phyloP scores from a whole-genome alignment of 768 basidiomycete species.

The Clavulina sp. region DNA sequence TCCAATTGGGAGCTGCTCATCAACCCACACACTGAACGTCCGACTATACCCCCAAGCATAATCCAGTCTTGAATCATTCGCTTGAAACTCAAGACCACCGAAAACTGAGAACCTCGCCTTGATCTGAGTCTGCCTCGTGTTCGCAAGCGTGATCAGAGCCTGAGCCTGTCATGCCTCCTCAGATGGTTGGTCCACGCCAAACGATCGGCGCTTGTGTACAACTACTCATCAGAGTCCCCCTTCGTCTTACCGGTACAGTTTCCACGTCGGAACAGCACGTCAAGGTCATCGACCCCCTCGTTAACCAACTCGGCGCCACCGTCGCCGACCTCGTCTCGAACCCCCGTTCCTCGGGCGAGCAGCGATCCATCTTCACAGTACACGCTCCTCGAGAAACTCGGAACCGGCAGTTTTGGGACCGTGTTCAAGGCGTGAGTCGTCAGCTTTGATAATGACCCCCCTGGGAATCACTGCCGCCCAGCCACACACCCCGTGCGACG shows the following conservation, averaged over 20 bases:
- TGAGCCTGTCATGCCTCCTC: no score
- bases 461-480: background rate
- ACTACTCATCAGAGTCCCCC: background rate
- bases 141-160: no score
- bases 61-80: no score
- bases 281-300: background rate
- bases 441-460: background rate
- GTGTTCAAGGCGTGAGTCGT: conserved; percentile 73
- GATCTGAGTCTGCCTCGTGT: no score
- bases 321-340: background rate
- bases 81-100: no score
- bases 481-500: background rate
- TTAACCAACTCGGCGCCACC: background rate
- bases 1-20: no score
- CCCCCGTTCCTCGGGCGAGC: background rate
- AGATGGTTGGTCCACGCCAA: background rate
- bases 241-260: background rate
- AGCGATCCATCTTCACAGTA: conserved; percentile 76
- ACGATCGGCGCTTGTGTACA: background rate
- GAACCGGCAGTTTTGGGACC: conserved; percentile 89
- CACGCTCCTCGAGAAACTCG: conserved; percentile 86
- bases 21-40: no score
- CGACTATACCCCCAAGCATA: no score
- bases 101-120: no score
- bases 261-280: background rate